Conservation (phyloP, 169 alveolate genomes). For the Ichthyophthirius multifiliis region DNA sequence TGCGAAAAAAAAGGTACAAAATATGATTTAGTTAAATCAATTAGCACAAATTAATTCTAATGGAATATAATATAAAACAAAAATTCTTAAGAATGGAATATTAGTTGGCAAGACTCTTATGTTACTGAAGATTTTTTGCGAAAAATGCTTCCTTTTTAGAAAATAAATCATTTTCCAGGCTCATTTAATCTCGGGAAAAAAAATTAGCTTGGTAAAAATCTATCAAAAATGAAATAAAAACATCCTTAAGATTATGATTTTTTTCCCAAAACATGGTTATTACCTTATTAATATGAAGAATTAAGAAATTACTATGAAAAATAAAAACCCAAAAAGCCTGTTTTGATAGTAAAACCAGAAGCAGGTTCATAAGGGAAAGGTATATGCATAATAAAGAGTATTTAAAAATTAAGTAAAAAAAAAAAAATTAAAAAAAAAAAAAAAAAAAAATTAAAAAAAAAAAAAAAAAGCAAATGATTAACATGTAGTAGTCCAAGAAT, state of each 20-base stretch:
- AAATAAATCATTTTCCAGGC: slow-evolving; percentile 43
- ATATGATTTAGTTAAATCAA: no score
- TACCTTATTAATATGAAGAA: slow-evolving; percentile 60
- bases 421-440: no score
- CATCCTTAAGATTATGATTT: slow-evolving; percentile 51
- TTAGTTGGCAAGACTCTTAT: slow-evolving; percentile 40
- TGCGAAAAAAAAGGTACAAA: no score
- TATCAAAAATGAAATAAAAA: slow-evolving; percentile 13
- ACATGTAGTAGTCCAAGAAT: slow-evolving; percentile 54
- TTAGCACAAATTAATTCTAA: no score
- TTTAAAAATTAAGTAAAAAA: slow-evolving; percentile 58
- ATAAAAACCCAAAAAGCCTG: slow-evolving; percentile 19
- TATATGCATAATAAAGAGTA: slow-evolving; percentile 52
- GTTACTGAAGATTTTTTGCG: slow-evolving; percentile 36
- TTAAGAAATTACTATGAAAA: slow-evolving; percentile 39
- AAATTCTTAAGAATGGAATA: slow-evolving; percentile 30
- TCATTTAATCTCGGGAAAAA: slow-evolving; percentile 33
- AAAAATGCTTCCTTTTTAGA: slow-evolving; percentile 21
- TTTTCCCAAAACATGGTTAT: slow-evolving; percentile 54
- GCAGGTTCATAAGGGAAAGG: slow-evolving; percentile 76
- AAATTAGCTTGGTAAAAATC: slow-evolving; percentile 23
- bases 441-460: no score
- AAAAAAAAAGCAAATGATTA: slow-evolving; percentile 25
- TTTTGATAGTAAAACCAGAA: slow-evolving; percentile 65
- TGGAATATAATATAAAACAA: no score